Conservation (phyloP, 2,329 filamentous ascomycete species). For the Stagonosporopsis chrysanthemi region DNA sequence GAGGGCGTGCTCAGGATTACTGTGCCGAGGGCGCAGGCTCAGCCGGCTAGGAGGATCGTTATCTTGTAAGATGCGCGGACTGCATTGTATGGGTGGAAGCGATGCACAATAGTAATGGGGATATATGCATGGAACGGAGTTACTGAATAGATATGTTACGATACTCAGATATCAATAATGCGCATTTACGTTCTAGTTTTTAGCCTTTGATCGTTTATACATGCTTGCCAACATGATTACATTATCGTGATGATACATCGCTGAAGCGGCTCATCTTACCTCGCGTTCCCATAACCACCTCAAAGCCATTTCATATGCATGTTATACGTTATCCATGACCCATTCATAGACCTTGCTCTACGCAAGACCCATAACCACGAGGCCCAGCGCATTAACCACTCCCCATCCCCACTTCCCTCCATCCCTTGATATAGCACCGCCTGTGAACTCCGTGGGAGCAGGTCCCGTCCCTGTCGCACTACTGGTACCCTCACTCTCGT, state of each 20-base stretch:
- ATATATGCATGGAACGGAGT: constrained; percentile 5
- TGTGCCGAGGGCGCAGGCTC: constrained; percentile 66
- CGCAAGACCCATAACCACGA: background rate
- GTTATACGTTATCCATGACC: background rate
- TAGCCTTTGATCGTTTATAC: background rate
- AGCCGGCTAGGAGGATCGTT: constrained; percentile 35
- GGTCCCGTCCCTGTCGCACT: background rate
- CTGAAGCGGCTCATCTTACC: too few species aligned
- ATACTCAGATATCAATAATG: constrained; percentile 7
- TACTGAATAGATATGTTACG: background rate
- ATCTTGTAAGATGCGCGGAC: constrained; percentile 32
- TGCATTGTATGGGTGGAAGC: background rate
- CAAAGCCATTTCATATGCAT: background rate
- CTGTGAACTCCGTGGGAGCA: background rate
- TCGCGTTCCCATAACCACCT: too few species aligned
- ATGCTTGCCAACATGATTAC: background rate
- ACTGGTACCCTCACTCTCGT: background rate
- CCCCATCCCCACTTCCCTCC: background rate
- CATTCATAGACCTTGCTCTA: background rate
- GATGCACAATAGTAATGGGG: background rate
- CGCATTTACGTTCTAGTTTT: background rate
- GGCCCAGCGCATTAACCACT: background rate
- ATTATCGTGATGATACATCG: too few species aligned
- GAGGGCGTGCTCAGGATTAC: constrained; percentile 70
- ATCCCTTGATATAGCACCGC: background rate